Evolutionary conservation across 129 eudicot species (phyloP), one percentile per base, ranked within the genome.

Genomic region (Pulicaria dysenterica): DNA sequence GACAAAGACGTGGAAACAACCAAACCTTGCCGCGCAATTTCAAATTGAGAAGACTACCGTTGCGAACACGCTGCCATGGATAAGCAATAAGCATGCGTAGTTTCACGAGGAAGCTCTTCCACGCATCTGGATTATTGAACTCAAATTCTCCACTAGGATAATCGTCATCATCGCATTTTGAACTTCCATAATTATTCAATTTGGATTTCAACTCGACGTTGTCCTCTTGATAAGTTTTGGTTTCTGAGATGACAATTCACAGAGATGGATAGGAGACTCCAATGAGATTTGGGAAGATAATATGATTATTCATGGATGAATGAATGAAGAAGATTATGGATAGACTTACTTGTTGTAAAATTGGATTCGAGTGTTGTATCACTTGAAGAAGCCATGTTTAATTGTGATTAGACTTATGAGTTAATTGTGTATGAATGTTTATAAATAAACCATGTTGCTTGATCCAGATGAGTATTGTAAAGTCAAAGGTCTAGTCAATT

Each of bases 1-100:
- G 0, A 56, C 49, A 43, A 42, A 48, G 68, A 14, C 17, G 5
- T 31, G 4, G 8, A 59, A 59, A 57, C 6, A 14, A 65, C 3
- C 60, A 39, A 60, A 94, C 99, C 97, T 94, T 88, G 38, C 97
- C 99, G 36, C 99, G 96, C 72, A 94, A 73, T 69, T 86, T 86
- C 61, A 94, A 80, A 60, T 82, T 83, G 75, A 90, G 72, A 41
- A 94, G 91, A 67, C 94, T 94, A 8, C 96, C 94, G 70, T 84
- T 88, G 61, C 78, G 77, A 50, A 94, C 84, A 16, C 96, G 89
- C 74, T 77, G 82, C 97, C 96, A 91, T 38, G 97, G 97, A 24
- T 39, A 83, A 2, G 88, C 91, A 79, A 88, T 8, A 4, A 94
- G 71, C 91, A 90, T 75, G 14, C 86, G 84, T 49, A 77, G 53